These are phyloP conservation scores for Phialophora macrospora DNA, from an alignment of 2,329 filamentous ascomycete species.

Conservation along the genomic window DNA sequence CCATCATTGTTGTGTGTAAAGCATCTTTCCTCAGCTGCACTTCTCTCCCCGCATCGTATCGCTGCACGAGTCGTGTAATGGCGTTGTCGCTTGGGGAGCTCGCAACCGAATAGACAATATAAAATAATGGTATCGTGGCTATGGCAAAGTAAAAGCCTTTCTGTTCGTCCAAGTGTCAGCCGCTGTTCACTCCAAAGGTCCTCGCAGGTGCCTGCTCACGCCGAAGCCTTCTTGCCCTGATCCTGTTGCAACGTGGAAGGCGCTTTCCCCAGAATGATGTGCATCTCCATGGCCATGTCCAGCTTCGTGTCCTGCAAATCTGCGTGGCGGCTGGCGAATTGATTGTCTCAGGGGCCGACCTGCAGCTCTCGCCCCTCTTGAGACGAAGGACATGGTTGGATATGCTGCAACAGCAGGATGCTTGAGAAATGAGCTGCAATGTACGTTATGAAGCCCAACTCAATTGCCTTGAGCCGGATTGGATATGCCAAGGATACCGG, in stretches of 20 bases:
- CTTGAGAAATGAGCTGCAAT: slow-evolving; percentile 3
- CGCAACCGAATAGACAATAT: slow-evolving; percentile 50
- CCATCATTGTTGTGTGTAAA: slow-evolving; percentile 64
- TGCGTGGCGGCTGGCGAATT: slow-evolving; percentile 45
- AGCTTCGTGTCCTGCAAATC: slow-evolving; percentile 51
- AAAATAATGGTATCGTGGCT: slow-evolving; percentile 50
- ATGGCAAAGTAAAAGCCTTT: slow-evolving; percentile 55
- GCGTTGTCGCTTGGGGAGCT: slow-evolving; percentile 34
- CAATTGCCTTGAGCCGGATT: slow-evolving; percentile 7
- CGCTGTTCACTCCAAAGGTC: neutral
- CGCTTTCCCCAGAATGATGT: slow-evolving; percentile 38
- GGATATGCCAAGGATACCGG: slow-evolving; percentile 10
- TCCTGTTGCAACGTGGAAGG: slow-evolving; percentile 43
- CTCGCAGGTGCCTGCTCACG: slow-evolving; percentile 44
- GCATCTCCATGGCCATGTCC: slow-evolving; percentile 42
- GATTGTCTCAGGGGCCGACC: slow-evolving; percentile 36
- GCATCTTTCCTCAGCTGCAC: slow-evolving; percentile 63
- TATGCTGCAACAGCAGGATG: slow-evolving; percentile 27
- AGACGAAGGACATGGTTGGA: slow-evolving; percentile 35
- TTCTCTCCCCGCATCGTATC: slow-evolving; percentile 49
- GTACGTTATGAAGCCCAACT: slow-evolving; percentile 5
- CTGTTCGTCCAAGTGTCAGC: slow-evolving; percentile 42
- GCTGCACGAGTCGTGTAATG: slow-evolving; percentile 31
- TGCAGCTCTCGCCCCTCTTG: slow-evolving; percentile 39
- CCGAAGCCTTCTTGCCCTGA: slow-evolving; percentile 54